A percentile compares a stretch with the other conserved stretches of the same genome.
phyloP scores from a whole-genome alignment of 176 grass and related monocot genomes.

The Bonia amplexicaulis region DNA sequence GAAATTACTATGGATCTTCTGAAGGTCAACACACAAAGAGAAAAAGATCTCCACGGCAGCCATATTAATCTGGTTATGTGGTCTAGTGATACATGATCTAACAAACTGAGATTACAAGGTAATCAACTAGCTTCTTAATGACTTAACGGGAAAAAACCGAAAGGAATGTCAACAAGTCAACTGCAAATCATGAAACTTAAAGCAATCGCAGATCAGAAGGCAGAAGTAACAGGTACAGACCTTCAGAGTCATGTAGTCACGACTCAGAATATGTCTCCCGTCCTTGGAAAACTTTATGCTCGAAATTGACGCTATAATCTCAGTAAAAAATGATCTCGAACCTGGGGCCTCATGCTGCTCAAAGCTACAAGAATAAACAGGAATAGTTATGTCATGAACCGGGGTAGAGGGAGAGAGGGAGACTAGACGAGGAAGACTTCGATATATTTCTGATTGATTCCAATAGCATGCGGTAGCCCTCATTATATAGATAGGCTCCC shows the following conservation, averaged over 20 bases:
- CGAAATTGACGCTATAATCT: slow-evolving; percentile 98
- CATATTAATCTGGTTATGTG: neutral
- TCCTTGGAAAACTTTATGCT: slow-evolving; percentile 93
- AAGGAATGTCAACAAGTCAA: neutral
- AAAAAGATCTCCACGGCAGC: neutral
- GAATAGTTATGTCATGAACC: no score
- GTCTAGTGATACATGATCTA: neutral
- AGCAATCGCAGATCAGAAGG: neutral
- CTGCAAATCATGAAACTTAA: slow-evolving; percentile 1
- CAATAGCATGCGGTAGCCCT: no score
- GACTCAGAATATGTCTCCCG: slow-evolving; percentile 91
- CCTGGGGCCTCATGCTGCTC: slow-evolving; percentile 73
- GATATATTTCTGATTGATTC: no score
- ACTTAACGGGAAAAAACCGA: neutral
- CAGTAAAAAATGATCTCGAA: slow-evolving; percentile 99
- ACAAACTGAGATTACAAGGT: neutral
- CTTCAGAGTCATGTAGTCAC: slow-evolving; percentile 98
- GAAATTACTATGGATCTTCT: neutral
- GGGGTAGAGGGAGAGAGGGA: no score
- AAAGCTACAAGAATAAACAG: slow-evolving; percentile 55
- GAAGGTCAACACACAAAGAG: neutral
- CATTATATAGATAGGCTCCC: no score
- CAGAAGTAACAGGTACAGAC: slow-evolving; percentile 32
- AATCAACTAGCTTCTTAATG: neutral
- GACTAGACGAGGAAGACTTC: no score